Conservation (phyloP, 1,139 yeast genomes). For the Suhomyces ambrosiae region DNA sequence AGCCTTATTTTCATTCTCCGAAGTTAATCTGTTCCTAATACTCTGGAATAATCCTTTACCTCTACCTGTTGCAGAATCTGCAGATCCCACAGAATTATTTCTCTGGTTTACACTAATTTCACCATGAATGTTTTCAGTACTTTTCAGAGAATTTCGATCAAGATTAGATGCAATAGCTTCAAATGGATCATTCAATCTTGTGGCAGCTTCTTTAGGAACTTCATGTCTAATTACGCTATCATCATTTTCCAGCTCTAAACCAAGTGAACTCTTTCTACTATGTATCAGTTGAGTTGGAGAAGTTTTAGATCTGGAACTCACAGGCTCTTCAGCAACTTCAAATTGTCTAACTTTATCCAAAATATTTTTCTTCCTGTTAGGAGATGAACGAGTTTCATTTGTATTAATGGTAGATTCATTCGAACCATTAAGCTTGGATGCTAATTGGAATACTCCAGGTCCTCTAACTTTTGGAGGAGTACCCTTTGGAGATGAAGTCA, state of each 20-base stretch:
- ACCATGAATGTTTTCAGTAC: conserved; percentile 14
- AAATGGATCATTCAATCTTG: conserved; percentile 23
- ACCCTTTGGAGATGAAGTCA: conserved; percentile 10
- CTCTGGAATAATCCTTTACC: conserved; percentile 41
- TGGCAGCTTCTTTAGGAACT: conserved; percentile 1
- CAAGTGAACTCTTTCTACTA: conserved; percentile 12
- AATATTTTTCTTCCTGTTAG: conserved; percentile 26
- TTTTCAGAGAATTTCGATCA: conserved; percentile 2
- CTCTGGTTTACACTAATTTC: conserved; percentile 9
- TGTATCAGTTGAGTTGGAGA: conserved; percentile 11
- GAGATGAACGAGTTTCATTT: conserved; percentile 19
- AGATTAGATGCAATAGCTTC: conserved; percentile 11
- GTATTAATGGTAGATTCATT: conserved; percentile 12
- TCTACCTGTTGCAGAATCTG: conserved; percentile 15
- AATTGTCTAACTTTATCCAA: conserved; percentile 44
- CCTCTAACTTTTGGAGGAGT: conserved; percentile 16
- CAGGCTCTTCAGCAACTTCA: conserved; percentile 29
- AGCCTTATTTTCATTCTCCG: conserved; percentile 17
- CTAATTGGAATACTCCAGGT: conserved; percentile 15
- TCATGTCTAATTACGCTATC: conserved; percentile 10
- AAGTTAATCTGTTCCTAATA: conserved; percentile 33
- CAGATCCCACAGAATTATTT: conserved; percentile 8
- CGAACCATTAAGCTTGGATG: conserved; percentile 17
- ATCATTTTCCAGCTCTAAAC: conserved; percentile 9
- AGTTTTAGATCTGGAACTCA: conserved; percentile 2